A percentile compares a stretch with the other conserved stretches of the same genome.
Evolutionary conservation across 106 monocot genomes (phyloP).

Genomic region (Hemerocallis citrina): DNA sequence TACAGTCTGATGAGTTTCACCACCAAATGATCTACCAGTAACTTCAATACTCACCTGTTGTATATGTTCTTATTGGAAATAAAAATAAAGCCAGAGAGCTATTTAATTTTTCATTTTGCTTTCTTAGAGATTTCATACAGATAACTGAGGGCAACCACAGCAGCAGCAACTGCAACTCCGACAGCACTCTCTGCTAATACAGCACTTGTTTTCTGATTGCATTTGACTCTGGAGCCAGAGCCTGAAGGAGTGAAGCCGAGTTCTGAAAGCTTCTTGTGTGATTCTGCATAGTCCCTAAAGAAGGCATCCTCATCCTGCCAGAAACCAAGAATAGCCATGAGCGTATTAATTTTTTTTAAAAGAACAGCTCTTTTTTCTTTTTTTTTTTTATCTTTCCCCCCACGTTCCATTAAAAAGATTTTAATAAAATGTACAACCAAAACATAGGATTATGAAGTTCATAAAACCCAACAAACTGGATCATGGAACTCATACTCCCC

Average conservation of each 20-base stretch:
- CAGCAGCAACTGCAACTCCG: slow-evolving; percentile 54
- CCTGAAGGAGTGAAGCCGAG: slow-evolving; percentile 66
- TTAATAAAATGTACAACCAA: too few species aligned
- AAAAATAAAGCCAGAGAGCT: not conserved
- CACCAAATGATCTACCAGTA: too few species aligned
- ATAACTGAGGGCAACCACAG: slow-evolving; percentile 44
- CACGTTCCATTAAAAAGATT: too few species aligned
- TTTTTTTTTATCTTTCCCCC: too few species aligned
- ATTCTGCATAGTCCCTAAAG: slow-evolving; percentile 90
- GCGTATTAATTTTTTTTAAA: not conserved
- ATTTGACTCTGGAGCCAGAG: slow-evolving; percentile 9
- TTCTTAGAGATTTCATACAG: slow-evolving; percentile 39
- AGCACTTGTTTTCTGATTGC: slow-evolving; percentile 6
- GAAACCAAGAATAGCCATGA: not conserved
- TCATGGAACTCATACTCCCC: too few species aligned
- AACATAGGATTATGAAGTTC: too few species aligned
- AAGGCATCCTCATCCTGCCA: slow-evolving; percentile 90
- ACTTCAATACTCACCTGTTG: not conserved
- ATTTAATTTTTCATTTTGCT: slow-evolving; percentile 5
- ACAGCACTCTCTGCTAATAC: slow-evolving; percentile 41
- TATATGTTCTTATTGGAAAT: not conserved
- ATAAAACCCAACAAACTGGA: too few species aligned
- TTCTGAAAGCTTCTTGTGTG: slow-evolving; percentile 95
- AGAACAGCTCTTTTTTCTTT: too few species aligned
- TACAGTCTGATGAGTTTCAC: not conserved